Conservation (phyloP, 2,329 filamentous ascomycete species). For the Neopestalotiopsis rosae region DNA sequence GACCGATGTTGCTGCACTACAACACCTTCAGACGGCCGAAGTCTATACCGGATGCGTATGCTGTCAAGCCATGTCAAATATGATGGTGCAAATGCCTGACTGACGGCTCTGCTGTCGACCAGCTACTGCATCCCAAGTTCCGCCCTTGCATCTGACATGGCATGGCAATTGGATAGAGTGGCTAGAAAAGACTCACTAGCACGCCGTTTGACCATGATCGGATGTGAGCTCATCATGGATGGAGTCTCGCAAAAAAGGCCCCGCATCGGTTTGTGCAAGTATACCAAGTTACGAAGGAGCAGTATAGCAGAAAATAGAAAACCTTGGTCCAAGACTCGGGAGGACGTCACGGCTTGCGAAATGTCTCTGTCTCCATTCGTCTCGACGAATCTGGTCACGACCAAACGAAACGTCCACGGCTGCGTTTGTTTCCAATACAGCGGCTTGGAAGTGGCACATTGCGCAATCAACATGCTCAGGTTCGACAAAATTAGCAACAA, state of each 20-base stretch:
- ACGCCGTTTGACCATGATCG: slow-evolving; percentile 3
- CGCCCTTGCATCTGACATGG: background rate
- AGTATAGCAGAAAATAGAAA: background rate
- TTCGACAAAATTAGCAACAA: slow-evolving; percentile 12
- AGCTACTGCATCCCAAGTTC: background rate
- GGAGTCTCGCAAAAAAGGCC: background rate
- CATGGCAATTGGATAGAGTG: background rate
- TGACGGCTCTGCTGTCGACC: background rate
- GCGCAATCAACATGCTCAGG: slow-evolving; percentile 5
- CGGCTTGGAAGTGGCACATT: slow-evolving; percentile 1
- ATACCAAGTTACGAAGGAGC: background rate
- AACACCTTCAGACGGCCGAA: slow-evolving; percentile 13
- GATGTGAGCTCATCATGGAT: slow-evolving; percentile 1
- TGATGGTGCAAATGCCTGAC: no score
- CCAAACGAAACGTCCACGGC: slow-evolving; percentile 4
- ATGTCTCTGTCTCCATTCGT: background rate
- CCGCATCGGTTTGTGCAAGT: background rate
- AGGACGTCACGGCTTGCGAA: background rate
- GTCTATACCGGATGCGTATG: slow-evolving; percentile 7
- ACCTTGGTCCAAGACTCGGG: background rate
- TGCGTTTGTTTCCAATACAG: slow-evolving; percentile 3
- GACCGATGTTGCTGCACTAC: background rate
- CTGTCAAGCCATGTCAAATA: slow-evolving; percentile 16
- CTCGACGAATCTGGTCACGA: background rate
- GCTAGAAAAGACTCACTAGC: background rate